Percentiles rank a stretch among this genome's conserved stretches.
These are phyloP conservation scores for Arthrinium phaeospermum DNA, from an alignment of 2,329 filamentous ascomycete genomes.

Conservation along the genomic window DNA sequence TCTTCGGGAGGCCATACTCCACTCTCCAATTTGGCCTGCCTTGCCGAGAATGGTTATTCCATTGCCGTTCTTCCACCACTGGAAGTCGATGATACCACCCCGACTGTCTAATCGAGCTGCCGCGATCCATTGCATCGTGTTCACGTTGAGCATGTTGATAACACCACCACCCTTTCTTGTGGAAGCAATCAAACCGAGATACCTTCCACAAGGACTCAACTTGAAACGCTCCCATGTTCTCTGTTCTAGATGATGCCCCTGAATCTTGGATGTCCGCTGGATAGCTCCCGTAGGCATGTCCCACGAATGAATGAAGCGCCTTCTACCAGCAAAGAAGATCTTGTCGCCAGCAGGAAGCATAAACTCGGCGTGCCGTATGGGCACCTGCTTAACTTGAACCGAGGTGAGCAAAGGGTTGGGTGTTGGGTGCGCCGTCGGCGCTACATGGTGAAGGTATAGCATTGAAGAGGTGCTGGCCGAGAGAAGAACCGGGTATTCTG, in stretches of 20 bases:
- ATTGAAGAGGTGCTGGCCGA: slow-evolving; percentile 87
- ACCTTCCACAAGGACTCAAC: slow-evolving; percentile 82
- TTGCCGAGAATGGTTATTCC: slow-evolving; percentile 84
- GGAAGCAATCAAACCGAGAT: slow-evolving; percentile 83
- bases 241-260: slow-evolving; percentile 81
- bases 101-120: slow-evolving; percentile 82
- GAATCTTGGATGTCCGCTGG: slow-evolving; percentile 79
- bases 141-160: slow-evolving; percentile 82
- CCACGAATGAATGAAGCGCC: slow-evolving; percentile 95
- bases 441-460: slow-evolving; percentile 87
- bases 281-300: slow-evolving; percentile 81
- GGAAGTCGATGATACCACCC: slow-evolving; percentile 70
- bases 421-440: slow-evolving; percentile 73
- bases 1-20: slow-evolving; percentile 70
- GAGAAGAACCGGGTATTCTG: slow-evolving; percentile 83
- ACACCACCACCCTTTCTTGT: slow-evolving; percentile 85
- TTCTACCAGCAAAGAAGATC: slow-evolving; percentile 86
- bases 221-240: slow-evolving; percentile 91
- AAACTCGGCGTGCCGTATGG: slow-evolving; percentile 85
- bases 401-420: slow-evolving; percentile 92
- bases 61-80: slow-evolving; percentile 64
- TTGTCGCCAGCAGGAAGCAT: slow-evolving; percentile 73
- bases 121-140: slow-evolving; percentile 85
- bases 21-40: slow-evolving; percentile 91
- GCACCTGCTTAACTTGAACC: slow-evolving; percentile 82